Base-by-base conservation (phyloP, 495 filamentous ascomycete genomes). In the Filosporella fistucella region DNA sequence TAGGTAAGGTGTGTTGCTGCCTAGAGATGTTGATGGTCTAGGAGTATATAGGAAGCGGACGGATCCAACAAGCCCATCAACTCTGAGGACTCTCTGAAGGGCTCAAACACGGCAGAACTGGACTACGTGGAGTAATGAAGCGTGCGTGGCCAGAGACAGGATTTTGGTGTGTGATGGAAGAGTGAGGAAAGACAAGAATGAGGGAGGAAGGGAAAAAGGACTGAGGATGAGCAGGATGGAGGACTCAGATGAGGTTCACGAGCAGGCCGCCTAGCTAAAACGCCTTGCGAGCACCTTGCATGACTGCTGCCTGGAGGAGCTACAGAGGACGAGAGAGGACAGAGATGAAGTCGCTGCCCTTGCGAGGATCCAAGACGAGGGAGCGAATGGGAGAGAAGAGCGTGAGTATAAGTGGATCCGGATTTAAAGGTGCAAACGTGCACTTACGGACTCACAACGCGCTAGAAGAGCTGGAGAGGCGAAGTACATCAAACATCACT, bases 1-100 rank as follows among this genome's bases (percentile, higher is more conserved):
- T 40, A 49, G 40, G 44, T 57, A 57, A 57, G 54, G 53, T 39
- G 32, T 10, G 54, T 37, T 49, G 54, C 45, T 57, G 54, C 54
- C 54, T 57, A 26, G 49, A 52, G 39, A 9, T 20, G n/a, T 22
- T 7, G 16, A n/a, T 14, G 26, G 24, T 25, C 3, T 21, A 6
- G 23, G 42, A 48, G 43, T 56, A 56, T 56, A 51, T 51, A 51
- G 36, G 42, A 45, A 22, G 36, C 12, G 52, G 25, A 11, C 38
- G 40, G 35, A 42, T 46, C 52, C 46, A 16, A 13, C 45, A 33
- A 23, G 36, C 38, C 18, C 33, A 42, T 46, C 40, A 28, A 30
- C 18, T 36, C 32, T 16, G 20, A 14, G 42, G 25, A 21, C n/a
- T 17, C 29, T 17, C 29, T 20, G 21, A n/a, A n/a, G n/a, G n/a